Base-by-base conservation (phyloP, 495 filamentous ascomycete species). In the Xylaria venustula region DNA sequence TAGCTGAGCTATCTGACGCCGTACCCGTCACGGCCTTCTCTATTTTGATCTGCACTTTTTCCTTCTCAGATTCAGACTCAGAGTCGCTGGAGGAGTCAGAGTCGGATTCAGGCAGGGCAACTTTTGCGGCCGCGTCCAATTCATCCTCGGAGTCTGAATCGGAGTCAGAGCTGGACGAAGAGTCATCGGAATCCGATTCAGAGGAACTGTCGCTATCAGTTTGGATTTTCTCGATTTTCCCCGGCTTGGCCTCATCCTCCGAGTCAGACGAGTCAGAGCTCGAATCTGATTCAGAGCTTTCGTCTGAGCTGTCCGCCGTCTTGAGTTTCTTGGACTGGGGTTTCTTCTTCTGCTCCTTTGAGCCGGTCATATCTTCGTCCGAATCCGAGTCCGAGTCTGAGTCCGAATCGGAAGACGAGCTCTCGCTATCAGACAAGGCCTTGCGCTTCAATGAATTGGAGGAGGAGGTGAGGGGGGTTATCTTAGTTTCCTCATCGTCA, bases 371-470 rank as follows among this genome's bases (percentile, higher is more conserved):
- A 44, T 70, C 72, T 7, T 72, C 72, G 32, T 74, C 70, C 19
- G 75, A 77, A 61, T 68, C 68, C n/a, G 72, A 72, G 6, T 64
- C 63, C 6, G 73, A 82, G 11, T 34, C 70, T 19, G 75, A 77
- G 62, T 68, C 68, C n/a, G 72, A 72, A 2, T 64, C 63, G 6
- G 73, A 82, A 32, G 64, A 70, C 40, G 74, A 81, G 32, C 75
- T 80, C 30, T 75, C 77, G 71, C 64, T 71, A 17, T 71, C 67
- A 3, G 83, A 82, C 37, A 77, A 76, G 22, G 85, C 86, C 76
- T 91, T 90, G 62, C 88, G 86, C 76, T 91, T 90, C 60, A 82
- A 54, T 40, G 74, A n/a, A 28, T 37, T 1, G 9, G 22, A 11
- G 11, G 0, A 1, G 1, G n/a, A n/a, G n/a, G 30, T 34, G 30